These are phyloP conservation scores for Epichloe coenophiala DNA, from an alignment of 2,329 filamentous ascomycete genomes.

Conservation along the genomic window DNA sequence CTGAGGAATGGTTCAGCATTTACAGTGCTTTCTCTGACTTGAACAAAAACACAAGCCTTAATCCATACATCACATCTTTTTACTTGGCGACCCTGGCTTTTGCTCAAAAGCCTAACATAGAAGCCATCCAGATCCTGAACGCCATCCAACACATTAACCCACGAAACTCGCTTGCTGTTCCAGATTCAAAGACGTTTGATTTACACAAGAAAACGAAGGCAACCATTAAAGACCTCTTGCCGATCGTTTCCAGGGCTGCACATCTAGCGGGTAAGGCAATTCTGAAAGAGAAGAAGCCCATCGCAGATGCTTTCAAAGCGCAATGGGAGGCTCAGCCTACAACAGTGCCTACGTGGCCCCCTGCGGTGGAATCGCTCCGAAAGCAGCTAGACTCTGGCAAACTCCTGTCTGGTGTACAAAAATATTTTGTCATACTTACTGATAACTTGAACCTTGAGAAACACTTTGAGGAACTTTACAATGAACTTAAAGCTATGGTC, in stretches of 20 bases:
- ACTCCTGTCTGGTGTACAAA: background rate
- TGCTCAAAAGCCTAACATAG: background rate
- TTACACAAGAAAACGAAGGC: background rate
- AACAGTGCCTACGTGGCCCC: no score
- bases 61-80: background rate
- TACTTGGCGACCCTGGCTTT: background rate
- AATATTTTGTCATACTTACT: background rate
- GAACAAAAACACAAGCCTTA: background rate
- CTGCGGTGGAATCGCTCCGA: background rate
- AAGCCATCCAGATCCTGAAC: background rate
- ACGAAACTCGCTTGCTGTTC: background rate
- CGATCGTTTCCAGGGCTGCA: background rate
- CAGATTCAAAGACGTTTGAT: background rate
- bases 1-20: background rate
- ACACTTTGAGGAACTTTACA: background rate
- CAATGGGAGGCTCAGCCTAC: background rate
- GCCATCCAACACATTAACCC: background rate
- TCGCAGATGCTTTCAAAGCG: background rate
- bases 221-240: background rate
- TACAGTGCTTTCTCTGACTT: background rate
- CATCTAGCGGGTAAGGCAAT: no score
- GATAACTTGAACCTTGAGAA: background rate
- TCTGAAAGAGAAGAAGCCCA: background rate
- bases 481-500: fast-evolving
- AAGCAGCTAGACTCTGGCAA: background rate